Percentiles rank a stretch among this genome's conserved stretches.
phyloP scores from a whole-genome alignment of 768 basidiomycete species.

The Termitomyces sp. region DNA sequence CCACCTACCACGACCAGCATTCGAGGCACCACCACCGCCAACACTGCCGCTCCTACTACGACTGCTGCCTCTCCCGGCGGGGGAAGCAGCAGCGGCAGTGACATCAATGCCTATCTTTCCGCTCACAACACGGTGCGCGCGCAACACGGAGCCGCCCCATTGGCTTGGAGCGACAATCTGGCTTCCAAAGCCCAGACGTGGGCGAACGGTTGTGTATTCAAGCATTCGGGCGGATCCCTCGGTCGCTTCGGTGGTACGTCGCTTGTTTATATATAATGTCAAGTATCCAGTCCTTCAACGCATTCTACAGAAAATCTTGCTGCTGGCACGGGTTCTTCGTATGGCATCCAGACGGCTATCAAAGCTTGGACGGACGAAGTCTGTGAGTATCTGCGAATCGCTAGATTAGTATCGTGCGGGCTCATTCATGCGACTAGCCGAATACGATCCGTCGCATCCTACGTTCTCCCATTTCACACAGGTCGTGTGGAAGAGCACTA shows the following conservation, averaged over 20 bases:
- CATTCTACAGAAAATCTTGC: conserved; percentile 60
- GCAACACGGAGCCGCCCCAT: conserved; percentile 53
- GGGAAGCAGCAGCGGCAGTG: conserved; percentile 28
- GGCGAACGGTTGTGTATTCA: conserved; percentile 62
- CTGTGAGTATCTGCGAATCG: conserved; percentile 35
- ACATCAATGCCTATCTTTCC: conserved; percentile 48
- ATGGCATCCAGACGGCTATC: conserved; percentile 45
- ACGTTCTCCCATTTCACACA: conserved; percentile 67
- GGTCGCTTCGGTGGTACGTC: conserved; percentile 58
- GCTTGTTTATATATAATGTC: background rate
- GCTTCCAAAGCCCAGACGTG: conserved; percentile 64
- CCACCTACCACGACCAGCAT: conserved; percentile 13
- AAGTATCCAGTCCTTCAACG: background rate
- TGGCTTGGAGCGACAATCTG: conserved; percentile 61
- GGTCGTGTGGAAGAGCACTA: conserved; percentile 68
- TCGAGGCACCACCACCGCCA: conserved; percentile 12
- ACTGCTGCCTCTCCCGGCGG: conserved; percentile 11
- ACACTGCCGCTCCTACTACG: conserved; percentile 12
- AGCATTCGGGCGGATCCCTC: conserved; percentile 64
- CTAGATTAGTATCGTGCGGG: background rate
- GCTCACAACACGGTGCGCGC: conserved; percentile 62
- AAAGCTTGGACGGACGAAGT: conserved; percentile 65
- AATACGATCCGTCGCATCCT: conserved; percentile 56
- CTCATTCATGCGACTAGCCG: conserved; percentile 31
- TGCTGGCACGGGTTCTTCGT: conserved; percentile 57